Base-by-base conservation (phyloP, 2,329 filamentous ascomycete genomes). In the Calycina herbarum region DNA sequence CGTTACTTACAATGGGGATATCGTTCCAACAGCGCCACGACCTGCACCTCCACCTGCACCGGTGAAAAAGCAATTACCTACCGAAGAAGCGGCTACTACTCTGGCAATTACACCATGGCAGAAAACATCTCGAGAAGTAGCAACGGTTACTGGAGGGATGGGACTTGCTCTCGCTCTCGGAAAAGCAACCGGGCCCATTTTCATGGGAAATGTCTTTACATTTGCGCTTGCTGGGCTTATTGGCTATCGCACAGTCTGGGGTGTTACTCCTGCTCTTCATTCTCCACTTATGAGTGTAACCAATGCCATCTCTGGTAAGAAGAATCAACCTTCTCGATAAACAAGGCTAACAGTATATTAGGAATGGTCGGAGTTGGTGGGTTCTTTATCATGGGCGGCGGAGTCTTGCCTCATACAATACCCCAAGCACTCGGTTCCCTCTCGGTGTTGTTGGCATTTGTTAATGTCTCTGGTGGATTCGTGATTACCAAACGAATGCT, bases 401-500 rank as follows among this genome's bases (percentile, higher is more conserved):
- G 92, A 29, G 90, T 88, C 73, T 69, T 92, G 0, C 92, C 92
- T 0, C 86, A 89, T 72, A 96, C 92, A 0, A 82, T 96, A 5
- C 93, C 93, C 0, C 92, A 96, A 75, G 78, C 80, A 1, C 86
- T 97, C 42, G 93, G 93, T 63, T 91, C 93, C 1, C 78, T 87
- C 1, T 96, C 92, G 1, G 93, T 96, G 1, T 81, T 95, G 5
- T 80, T 97, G 24, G 93, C 93, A 0, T 96, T 95, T 75, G 91
- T 96, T 68, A 96, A 96, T 70, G 88, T 97, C 2, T 89, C 91
- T 0, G 93, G 93, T 65, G 93, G 93, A 0, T 97, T 97, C 67
- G 90, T 96, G 56, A 92, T 97, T 66, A 96, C 93, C 2, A 96
- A 96, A 79, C 85, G 93, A 68, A 97, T 97, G 93, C 82, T 97